Evolutionary conservation across 2,329 filamentous ascomycete species (phyloP), one percentile per base, ranked within the genome.

Genomic region (Cladophialophora bantiana): DNA sequence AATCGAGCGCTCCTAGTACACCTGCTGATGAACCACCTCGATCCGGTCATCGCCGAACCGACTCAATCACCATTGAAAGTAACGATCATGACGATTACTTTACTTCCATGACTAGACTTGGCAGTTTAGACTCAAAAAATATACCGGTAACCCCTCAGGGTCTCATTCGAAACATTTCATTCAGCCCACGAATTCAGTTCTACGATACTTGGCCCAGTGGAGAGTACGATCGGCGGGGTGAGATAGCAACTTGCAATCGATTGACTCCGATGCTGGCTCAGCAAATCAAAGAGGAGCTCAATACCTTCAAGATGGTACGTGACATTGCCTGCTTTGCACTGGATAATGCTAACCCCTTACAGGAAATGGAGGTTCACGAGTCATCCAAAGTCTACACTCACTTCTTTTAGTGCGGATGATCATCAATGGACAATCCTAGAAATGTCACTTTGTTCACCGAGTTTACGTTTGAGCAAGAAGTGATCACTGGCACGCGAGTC

Each of bases 301-400:
- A 99, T 82, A 96, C 90, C 74, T 99, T 99, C 85, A 99, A 99
- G 80, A 99, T 99, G 95, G 93, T 95, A 83, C 69, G 89, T 81
- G 20, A 15, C 26, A 7, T 1, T 15, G 40, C n/a, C 52, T 2
- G 36, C 53, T 0, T 50, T 2, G 54, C 1, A 13, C 62, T 60
- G 64, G 71, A 68, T 40, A 36, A 54, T 57, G 69, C 83, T 86
- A 78, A 87, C 73, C 12, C 10, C 15, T 13, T 62, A 45, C 69
- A 98, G 95, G 95, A 99, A 83, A 99, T 99, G 95, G 95, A 98
- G 84, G 95, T 99, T 75, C 95, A 99, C 79, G 95, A 98, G 82
- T 92, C 90, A 78, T 98, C 95, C 73, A 99, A 98, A 84, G 94
- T 97, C 76, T 97, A 99, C 85, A 99, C 95, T 74, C 95, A 99